phyloP scores from a whole-genome alignment of 257 asterid genomes.

The Solanum bulbocastanum region DNA sequence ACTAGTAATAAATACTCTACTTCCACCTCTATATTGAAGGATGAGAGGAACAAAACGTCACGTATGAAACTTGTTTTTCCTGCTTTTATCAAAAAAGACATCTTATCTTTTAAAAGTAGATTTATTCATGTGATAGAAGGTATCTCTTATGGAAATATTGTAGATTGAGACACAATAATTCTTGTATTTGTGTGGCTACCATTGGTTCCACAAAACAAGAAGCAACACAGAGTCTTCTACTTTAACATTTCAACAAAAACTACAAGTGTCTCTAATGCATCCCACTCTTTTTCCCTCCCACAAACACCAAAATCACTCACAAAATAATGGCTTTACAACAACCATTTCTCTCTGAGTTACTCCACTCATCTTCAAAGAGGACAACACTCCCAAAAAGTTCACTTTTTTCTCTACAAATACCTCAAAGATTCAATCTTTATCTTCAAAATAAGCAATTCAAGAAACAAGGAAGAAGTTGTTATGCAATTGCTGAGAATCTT shows the following conservation, averaged over 20 bases:
- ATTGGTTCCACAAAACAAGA: not conserved
- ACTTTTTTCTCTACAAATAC: not conserved
- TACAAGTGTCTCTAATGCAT: not conserved
- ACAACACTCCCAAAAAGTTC: not conserved
- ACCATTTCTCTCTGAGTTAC: constrained; percentile 8
- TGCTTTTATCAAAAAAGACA: not conserved
- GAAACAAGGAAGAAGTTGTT: not conserved
- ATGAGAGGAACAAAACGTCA: not conserved
- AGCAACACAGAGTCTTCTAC: not conserved
- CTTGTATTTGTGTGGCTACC: constrained; percentile 4
- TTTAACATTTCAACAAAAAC: not conserved
- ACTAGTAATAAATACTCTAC: not conserved
- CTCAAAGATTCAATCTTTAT: not conserved
- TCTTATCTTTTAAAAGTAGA: not conserved
- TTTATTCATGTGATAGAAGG: not conserved
- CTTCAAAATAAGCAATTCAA: not conserved
- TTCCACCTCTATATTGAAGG: not conserved
- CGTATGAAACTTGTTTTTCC: no score
- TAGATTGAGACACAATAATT: not conserved
- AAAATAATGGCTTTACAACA: constrained; percentile 12
- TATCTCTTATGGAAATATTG: not conserved
- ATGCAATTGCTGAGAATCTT: constrained; percentile 5
- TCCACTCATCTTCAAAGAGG: not conserved
- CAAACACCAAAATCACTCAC: not conserved
- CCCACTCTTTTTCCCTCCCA: not conserved